Base-by-base conservation (phyloP, 306 rosid species). In the Lathyrus sativus region DNA sequence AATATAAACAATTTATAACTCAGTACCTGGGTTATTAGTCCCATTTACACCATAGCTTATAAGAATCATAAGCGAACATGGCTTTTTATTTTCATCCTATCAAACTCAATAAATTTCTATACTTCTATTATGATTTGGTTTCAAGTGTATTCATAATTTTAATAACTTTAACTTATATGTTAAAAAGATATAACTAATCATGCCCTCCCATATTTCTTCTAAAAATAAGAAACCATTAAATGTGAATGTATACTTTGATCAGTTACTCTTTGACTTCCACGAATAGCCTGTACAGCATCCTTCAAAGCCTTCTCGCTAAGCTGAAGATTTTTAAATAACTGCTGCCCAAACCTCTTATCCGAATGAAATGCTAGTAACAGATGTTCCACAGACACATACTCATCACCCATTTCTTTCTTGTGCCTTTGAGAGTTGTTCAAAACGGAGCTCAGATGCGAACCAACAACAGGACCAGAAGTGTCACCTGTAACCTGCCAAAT, bases 181-280 rank as follows among this genome's bases (percentile, higher is more conserved):
- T 57, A 80, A 45, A 31, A 43, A 13, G 69, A 29, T 67, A 35
- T 19, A 54, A 71, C 10, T 48, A 74, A 62, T 70, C 35, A 44
- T 39, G 22, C 17, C 35, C 6, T 13, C 59, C n/a, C 26, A 15
- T 58, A 26, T 14, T 62, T 58, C 2, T 43, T 26, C 17, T 56
- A 46, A 62, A 58, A 42, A 69, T 19, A 68, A 51, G 53, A 44
- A 72, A 73, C 71, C 42, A 2, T 51, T 10, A 62, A 78, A 53
- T 14, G 61, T 38, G 72, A 53, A 68, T 24, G 13, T 68, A 5
- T 89, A 90, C 96, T 93, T 78, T 90, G 99, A 81, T 90, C 96
- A 0, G 97, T 90, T 63, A 90, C 98, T 74, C 95, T 85, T 65
- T 93, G 97, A 76, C 76, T 90, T 57, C 98, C 98, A 3, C 96